Evolutionary conservation across 163 green algal species (phyloP).

Genomic region (Scenedesmus sp.): DNA sequence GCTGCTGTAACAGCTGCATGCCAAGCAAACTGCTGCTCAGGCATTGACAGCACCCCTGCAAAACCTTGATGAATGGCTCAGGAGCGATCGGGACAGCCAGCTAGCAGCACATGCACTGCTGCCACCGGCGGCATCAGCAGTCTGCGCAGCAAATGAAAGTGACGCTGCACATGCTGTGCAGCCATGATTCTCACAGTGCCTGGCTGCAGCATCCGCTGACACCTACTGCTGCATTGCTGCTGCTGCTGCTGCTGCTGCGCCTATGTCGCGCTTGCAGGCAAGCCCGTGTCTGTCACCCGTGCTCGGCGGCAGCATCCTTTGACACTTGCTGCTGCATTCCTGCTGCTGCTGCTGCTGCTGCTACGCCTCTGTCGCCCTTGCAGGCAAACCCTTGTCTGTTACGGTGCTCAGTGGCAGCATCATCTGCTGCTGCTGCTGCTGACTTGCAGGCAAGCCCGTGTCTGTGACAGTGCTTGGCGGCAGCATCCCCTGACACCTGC

Average conservation of each 20-base stretch:
- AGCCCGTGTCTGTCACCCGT: neutral
- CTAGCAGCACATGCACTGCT: neutral
- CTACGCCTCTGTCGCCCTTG: neutral
- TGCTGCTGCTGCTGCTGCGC: neutral
- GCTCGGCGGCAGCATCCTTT: too few species aligned
- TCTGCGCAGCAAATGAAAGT: neutral
- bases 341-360: neutral
- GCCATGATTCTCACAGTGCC: too few species aligned
- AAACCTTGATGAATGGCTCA: too few species aligned
- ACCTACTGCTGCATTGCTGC: neutral
- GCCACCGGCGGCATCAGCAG: neutral
- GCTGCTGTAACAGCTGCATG: neutral
- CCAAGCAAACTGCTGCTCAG: neutral
- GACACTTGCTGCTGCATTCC: neutral
- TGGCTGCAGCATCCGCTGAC: too few species aligned
- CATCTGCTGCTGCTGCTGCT: neutral
- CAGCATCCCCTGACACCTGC: neutral
- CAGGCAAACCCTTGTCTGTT: neutral
- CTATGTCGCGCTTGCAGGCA: neutral
- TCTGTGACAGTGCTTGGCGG: neutral
- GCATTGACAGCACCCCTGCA: neutral
- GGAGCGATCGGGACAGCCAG: neutral
- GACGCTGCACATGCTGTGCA: too few species aligned
- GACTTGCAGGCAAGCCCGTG: neutral
- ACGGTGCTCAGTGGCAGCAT: too few species aligned